Evolutionary conservation across 805 yeast species (phyloP), one percentile per base, ranked within the genome.

Genomic region (Pichia cephalocereana): DNA sequence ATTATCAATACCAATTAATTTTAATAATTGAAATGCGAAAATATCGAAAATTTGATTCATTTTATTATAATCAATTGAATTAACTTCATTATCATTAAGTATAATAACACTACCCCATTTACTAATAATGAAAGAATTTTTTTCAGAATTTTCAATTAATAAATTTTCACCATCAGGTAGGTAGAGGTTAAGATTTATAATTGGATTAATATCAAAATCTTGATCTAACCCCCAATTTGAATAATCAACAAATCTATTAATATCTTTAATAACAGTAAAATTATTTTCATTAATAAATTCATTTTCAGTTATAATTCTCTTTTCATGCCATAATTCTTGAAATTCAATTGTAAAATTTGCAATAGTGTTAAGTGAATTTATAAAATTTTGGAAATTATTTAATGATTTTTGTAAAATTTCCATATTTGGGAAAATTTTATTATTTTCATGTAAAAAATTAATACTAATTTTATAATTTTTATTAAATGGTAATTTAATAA

Each of bases 61-160:
- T 18, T 40, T 23, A 14, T 46, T 41, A 10, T 53, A 46, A 28
- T 41, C 39, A 12, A 45, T 23, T 32, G 7, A 7, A 2, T n/a
- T 34, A 17, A 37, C 7, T 23, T 41, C 52, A 27, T 46, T 44
- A 15, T 43, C 40, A 58, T 82, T 72, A 61, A 68, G 59, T 53
- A 83, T 68, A 58, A 69, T 64, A 48, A 86, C 77, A 52, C 96
- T 96, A 11, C 93, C 95, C 86, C 96, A 90, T 65, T 86, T 95
- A 8, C 96, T 95, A 23, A 91, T 78, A 42, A 85, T 64, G 59
- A 83, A 89, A 47, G 82, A 79, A 62, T 75, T 82, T 43, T 80
- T 68, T 40, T 52, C 53, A 0, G 58, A 72, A 48, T 72, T 66
- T 41, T 68, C 75, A 43, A 83, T 76, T 6, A 51, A 55, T 57